A percentile compares a stretch with the other conserved stretches of the same genome.
Evolutionary conservation across 1,139 yeast species (phyloP).

Genomic region (Kodamaea ohmeri): DNA sequence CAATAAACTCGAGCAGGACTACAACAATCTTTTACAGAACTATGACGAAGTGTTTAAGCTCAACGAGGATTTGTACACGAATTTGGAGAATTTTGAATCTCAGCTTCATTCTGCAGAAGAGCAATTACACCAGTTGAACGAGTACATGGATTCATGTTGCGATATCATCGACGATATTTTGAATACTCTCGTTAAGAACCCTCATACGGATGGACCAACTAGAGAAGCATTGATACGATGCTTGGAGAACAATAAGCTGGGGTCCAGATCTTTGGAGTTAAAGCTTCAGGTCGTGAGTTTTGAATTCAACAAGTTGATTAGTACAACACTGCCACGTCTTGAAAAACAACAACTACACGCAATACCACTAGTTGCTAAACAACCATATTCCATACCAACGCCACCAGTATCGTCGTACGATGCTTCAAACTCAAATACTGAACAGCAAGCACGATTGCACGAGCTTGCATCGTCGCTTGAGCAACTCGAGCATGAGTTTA

Average conservation of each 20-base stretch:
- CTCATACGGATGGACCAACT: conserved; percentile 19
- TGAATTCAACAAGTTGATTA: conserved; percentile 20
- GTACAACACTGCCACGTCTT: conserved; percentile 8
- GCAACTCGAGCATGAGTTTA: conserved; percentile 24
- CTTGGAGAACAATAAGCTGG: conserved; percentile 14
- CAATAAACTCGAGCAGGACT: conserved; percentile 15
- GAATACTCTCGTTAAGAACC: conserved; percentile 21
- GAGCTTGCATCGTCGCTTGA: conserved; percentile 2
- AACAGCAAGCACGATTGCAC: background rate
- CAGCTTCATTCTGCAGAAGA: conserved; percentile 29
- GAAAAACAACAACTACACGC: too few relatives aligned
- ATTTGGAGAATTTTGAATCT: conserved; percentile 35
- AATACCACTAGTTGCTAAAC: too few relatives aligned
- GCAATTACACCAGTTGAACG: conserved; percentile 18
- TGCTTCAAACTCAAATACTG: background rate
- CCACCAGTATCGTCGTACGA: conserved; percentile 12
- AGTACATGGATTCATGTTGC: conserved; percentile 19
- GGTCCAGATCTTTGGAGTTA: conserved; percentile 20
- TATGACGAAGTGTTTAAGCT: conserved; percentile 37
- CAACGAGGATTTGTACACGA: conserved; percentile 40
- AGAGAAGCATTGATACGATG: conserved; percentile 20
- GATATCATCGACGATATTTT: conserved; percentile 24
- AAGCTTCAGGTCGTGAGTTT: conserved; percentile 26
- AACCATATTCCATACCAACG: conserved; percentile 7
- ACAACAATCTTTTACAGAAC: conserved; percentile 23